phyloP scores from a whole-genome alignment of 73 alveolate genomes.

The Paramecium tetraurelia region DNA sequence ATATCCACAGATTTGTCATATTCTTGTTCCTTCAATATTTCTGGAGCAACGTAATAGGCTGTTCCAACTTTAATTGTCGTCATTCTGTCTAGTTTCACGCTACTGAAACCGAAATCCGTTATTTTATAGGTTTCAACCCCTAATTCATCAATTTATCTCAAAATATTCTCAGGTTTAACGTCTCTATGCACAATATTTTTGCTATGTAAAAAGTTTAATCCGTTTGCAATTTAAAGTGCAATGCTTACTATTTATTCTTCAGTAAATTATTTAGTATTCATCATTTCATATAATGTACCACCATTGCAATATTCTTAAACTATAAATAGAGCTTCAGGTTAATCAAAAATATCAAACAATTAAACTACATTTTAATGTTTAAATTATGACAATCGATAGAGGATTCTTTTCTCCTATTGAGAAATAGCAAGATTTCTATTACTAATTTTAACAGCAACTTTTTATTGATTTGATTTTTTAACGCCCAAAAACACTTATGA shows the following conservation, averaged over 20 bases:
- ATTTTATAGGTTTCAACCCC: conserved; percentile 21
- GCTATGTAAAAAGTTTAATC: not conserved
- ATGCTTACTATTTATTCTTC: conserved; percentile 32
- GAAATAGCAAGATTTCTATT: conserved; percentile 13
- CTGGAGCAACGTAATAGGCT: conserved; percentile 82
- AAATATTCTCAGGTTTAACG: conserved; percentile 16
- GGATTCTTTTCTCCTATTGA: not conserved
- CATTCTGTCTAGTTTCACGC: conserved; percentile 61
- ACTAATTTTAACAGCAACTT: conserved; percentile 23
- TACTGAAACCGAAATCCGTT: conserved; percentile 40
- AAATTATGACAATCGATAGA: not conserved
- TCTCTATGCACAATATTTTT: conserved; percentile 37
- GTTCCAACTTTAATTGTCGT: conserved; percentile 75
- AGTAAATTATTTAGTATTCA: not conserved
- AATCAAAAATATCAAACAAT: conserved; percentile 29
- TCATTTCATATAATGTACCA: conserved; percentile 29
- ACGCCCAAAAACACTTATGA: conserved; percentile 8
- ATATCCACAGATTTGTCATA: conserved; percentile 66
- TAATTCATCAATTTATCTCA: not conserved
- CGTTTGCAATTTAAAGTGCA: not conserved
- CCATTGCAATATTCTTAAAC: conserved; percentile 26
- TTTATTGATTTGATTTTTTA: not conserved
- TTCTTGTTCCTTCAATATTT: conserved; percentile 65
- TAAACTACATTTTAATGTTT: not conserved
- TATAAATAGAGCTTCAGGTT: not conserved